Percentiles rank a stretch among this genome's conserved stretches.
phyloP scores from a whole-genome alignment of 208 protist species.

The Trypanosoma boissoni region DNA sequence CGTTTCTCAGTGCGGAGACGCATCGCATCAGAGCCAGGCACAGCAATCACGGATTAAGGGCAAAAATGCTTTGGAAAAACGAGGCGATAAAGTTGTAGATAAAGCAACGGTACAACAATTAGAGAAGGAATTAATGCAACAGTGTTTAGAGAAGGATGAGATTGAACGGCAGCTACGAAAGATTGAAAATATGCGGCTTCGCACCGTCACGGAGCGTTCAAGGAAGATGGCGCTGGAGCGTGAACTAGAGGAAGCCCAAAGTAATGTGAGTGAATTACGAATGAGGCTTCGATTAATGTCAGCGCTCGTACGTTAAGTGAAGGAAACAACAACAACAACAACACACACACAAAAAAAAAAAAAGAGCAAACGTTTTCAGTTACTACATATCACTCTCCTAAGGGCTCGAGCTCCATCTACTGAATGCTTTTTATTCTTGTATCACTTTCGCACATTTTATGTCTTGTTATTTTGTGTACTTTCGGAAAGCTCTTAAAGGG shows the following conservation, averaged over 20 bases:
- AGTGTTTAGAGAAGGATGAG: slow-evolving; percentile 57
- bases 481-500: too few relatives aligned
- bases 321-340: too few relatives aligned
- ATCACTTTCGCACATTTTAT: too few relatives aligned
- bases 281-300: slow-evolving; percentile 45
- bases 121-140: slow-evolving; percentile 47
- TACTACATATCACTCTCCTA: not conserved
- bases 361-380: too few relatives aligned
- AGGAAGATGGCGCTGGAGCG: slow-evolving; percentile 45
- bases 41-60: not conserved
- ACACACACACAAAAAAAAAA: too few relatives aligned
- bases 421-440: too few relatives aligned
- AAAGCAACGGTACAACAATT: slow-evolving; percentile 34
- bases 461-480: too few relatives aligned
- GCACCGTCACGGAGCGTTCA: slow-evolving; percentile 45
- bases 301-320: slow-evolving; percentile 19
- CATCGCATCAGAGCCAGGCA: too few relatives aligned
- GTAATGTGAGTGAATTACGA: slow-evolving; percentile 49
- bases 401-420: too few relatives aligned
- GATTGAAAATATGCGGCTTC: slow-evolving; percentile 48
- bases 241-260: slow-evolving; percentile 42
- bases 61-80: not conserved
- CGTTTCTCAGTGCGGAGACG: too few relatives aligned
- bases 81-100: not conserved
- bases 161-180: slow-evolving; percentile 48